Base-by-base conservation (phyloP, 2,329 filamentous ascomycete genomes). In the Fusarium sp. region DNA sequence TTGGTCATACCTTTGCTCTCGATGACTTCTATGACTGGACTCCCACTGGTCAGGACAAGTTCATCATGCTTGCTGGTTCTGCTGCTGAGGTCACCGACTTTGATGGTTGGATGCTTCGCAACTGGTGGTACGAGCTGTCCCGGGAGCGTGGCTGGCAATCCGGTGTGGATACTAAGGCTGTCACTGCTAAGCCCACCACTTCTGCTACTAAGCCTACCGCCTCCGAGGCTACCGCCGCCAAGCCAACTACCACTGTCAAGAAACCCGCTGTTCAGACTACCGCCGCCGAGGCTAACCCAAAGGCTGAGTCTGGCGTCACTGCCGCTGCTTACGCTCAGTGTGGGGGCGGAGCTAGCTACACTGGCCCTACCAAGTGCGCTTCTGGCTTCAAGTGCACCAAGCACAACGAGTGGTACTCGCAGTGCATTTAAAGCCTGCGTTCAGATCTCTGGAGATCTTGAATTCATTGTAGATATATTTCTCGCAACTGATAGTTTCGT, bases 11-110 rank as follows among this genome's bases (percentile, higher is more conserved):
- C 7, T 80, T 81, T 66, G 81, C 77, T 8, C 75, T 83, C 1
- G 81, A 82, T 53, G 79, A 84, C 65, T 83, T 83, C 70, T 83
- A 84, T 65, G 81, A 83, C 73, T 84, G 81, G 81, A 81, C 77
- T 6, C 82, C 82, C 0, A 77, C 75, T 2, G 81, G 81, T 7
- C 68, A 81, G 12, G 72, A 74, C 18, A 81, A 79, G 68, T 84
- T 84, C 71, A 79, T 84, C 62, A 84, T 85, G 83, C 70, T 79
- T 45, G 81, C 83, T 49, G 83, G 83, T 6, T 80, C 79, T 46
- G 75, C 83, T 2, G 75, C 70, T 21, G 62, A 77, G 48, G 77
- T 84, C 21, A 85, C 83, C 4, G 82, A 85, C 43, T 85, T 85
- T 50, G 83, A 84, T 54, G 81, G 80, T 21, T 84, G 83, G 83